Evolutionary conservation across 345 rosid genomes (phyloP).

Genomic region (Gossypium longicalyx): DNA sequence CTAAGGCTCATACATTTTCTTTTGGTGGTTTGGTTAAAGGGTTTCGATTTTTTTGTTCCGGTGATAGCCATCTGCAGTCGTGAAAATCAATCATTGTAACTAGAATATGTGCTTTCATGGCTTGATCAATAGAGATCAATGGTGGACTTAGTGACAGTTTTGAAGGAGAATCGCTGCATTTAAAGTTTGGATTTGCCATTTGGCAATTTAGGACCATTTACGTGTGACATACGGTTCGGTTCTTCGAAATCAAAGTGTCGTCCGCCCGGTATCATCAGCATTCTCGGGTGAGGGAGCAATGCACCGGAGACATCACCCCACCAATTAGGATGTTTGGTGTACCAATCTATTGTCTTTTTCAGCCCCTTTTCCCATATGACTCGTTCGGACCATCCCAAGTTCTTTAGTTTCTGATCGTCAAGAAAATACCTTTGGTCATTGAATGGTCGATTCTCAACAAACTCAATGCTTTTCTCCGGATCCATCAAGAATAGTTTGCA

Average conservation of each 20-base stretch:
- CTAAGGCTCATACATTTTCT: too few species aligned
- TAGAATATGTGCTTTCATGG: neutral
- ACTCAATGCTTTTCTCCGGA: conserved; percentile 56
- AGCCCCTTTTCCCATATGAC: conserved; percentile 77
- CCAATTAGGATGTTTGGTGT: conserved; percentile 78
- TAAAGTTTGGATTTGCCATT: conserved; percentile 58
- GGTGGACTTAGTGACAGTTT: neutral
- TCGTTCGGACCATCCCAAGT: conserved; percentile 73
- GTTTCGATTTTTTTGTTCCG: too few species aligned
- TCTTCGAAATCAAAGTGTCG: conserved; percentile 64
- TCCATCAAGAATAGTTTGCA: conserved; percentile 62
- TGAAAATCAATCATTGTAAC: neutral
- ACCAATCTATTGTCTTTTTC: conserved; percentile 77
- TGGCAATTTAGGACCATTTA: conserved; percentile 37
- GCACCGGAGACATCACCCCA: conserved; percentile 95
- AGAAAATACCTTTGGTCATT: conserved; percentile 90
- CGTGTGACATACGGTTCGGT: conserved; percentile 26
- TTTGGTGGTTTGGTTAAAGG: too few species aligned
- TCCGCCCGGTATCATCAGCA: conserved; percentile 88
- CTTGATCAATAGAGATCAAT: neutral
- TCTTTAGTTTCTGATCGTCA: conserved; percentile 72
- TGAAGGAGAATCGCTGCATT: conserved; percentile 31
- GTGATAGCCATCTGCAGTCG: neutral
- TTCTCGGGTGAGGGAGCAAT: conserved; percentile 78
- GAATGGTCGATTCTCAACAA: conserved; percentile 73